Percentiles rank a stretch among this genome's conserved stretches.
Evolutionary conservation across 169 alveolate genomes (phyloP).

Genomic region (Plasmodium malariae): DNA sequence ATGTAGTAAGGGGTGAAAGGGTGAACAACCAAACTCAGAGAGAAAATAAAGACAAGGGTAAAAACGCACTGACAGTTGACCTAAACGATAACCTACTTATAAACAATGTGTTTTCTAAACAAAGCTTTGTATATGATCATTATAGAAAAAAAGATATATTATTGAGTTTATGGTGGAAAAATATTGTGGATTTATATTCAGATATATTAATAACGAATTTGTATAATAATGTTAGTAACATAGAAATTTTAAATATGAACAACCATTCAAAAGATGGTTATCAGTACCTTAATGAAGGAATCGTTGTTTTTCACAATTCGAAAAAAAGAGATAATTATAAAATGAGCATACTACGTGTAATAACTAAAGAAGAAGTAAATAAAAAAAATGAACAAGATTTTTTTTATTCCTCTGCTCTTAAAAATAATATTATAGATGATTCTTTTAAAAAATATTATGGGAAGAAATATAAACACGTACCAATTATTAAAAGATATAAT

Average conservation of each 20-base stretch:
- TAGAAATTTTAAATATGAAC: slow-evolving; percentile 46
- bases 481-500: slow-evolving; percentile 44
- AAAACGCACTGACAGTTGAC: too few relatives aligned
- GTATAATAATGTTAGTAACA: slow-evolving; percentile 41
- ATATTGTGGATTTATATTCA: slow-evolving; percentile 47
- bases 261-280: background rate
- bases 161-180: slow-evolving; percentile 58
- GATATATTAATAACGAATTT: slow-evolving; percentile 64
- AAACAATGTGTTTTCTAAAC: slow-evolving; percentile 17
- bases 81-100: too few relatives aligned
- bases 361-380: slow-evolving; percentile 45
- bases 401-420: slow-evolving; percentile 19
- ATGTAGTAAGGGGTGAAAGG: background rate
- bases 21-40: background rate
- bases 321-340: slow-evolving; percentile 39
- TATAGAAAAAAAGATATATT: slow-evolving; percentile 47
- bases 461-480: slow-evolving; percentile 33
- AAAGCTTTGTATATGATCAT: slow-evolving; percentile 27
- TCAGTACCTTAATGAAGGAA: slow-evolving; percentile 48
- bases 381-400: slow-evolving; percentile 32
- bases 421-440: slow-evolving; percentile 30
- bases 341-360: slow-evolving; percentile 67
- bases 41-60: background rate
- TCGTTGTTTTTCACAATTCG: slow-evolving; percentile 46
- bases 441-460: slow-evolving; percentile 35